A percentile compares a stretch with the other conserved stretches of the same genome.
These are phyloP conservation scores for Cladosporium phlei DNA, from an alignment of 2,329 filamentous ascomycete species.

Conservation along the genomic window DNA sequence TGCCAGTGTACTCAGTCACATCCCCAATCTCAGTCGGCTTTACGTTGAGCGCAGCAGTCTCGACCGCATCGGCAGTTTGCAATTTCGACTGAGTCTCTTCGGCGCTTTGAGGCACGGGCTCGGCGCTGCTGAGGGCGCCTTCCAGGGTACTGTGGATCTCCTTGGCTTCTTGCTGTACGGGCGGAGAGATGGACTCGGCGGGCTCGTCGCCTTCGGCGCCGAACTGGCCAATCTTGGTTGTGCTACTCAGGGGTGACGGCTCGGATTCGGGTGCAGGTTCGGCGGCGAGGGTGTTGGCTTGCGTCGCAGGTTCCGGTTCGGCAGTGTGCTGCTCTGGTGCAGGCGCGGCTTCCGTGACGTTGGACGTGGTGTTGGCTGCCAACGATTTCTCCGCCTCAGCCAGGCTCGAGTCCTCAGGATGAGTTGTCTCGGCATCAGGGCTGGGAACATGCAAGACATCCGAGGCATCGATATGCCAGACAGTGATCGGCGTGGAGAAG, in stretches of 20 bases:
- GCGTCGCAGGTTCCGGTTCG: not conserved
- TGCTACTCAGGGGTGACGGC: not conserved
- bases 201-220: constrained; percentile 18
- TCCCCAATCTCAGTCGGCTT: constrained; percentile 22
- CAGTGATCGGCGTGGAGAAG: constrained; percentile 33
- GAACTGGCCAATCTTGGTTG: constrained; percentile 7
- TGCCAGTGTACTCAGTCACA: constrained; percentile 13
- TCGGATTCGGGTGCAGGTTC: not conserved
- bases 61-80: constrained; percentile 15
- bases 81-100: constrained; percentile 16
- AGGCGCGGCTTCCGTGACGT: constrained; percentile 24
- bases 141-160: constrained; percentile 20
- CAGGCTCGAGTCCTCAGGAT: not conserved
- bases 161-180: constrained; percentile 18
- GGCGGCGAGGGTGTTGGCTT: constrained; percentile 14
- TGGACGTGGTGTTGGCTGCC: constrained; percentile 22
- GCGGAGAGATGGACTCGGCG: constrained; percentile 14
- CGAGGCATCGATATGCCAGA: constrained; percentile 42
- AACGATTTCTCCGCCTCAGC: constrained; percentile 24
- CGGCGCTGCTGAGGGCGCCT: constrained; percentile 18
- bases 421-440: constrained; percentile 4
- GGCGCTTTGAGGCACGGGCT: constrained; percentile 15
- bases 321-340: constrained; percentile 15
- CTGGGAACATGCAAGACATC: constrained; percentile 34
- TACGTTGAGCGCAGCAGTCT: constrained; percentile 20